Conservation (phyloP, 2,329 filamentous ascomycete species). For the Neopestalotiopsis sp. region DNA sequence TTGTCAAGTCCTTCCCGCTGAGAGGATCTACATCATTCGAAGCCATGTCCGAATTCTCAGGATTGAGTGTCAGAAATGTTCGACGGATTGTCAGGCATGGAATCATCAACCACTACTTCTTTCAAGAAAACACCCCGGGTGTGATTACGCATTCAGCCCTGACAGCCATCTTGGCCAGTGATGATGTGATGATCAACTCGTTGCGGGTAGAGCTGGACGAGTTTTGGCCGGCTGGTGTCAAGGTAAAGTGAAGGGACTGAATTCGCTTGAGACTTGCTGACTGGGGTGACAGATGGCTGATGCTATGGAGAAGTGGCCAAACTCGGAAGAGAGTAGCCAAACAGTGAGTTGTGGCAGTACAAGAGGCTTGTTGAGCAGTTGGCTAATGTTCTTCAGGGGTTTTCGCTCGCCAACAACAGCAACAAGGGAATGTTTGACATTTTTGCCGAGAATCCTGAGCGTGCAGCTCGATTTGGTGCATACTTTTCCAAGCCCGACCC, state of each 20-base stretch:
- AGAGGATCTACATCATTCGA: conserved; percentile 22
- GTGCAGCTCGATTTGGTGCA: conserved; percentile 22
- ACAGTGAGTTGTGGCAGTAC: conserved; percentile 20
- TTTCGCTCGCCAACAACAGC: conserved; percentile 30
- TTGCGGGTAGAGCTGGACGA: conserved; percentile 30
- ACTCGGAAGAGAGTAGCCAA: conserved; percentile 30
- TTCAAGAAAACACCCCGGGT: conserved; percentile 32
- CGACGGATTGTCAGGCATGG: conserved; percentile 36
- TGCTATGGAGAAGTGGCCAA: conserved; percentile 33
- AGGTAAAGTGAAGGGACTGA: conserved; percentile 9
- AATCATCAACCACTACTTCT: conserved; percentile 35
- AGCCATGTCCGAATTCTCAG: conserved; percentile 15
- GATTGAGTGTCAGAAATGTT: background rate
- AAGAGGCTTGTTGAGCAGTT: too few relatives aligned
- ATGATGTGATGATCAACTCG: conserved; percentile 25
- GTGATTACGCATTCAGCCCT: conserved; percentile 34
- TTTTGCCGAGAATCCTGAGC: conserved; percentile 26
- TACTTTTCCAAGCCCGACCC: conserved; percentile 25
- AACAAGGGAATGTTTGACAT: conserved; percentile 30
- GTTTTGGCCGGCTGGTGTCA: conserved; percentile 27
- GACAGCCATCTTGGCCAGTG: conserved; percentile 23
- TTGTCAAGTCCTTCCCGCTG: conserved; percentile 26
- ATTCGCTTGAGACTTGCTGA: background rate
- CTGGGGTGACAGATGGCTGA: conserved; percentile 25
- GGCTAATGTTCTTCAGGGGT: too few relatives aligned